Evolutionary conservation across 495 filamentous ascomycete genomes (phyloP), one percentile per base, ranked within the genome.

Genomic region (Neurospora sp.): DNA sequence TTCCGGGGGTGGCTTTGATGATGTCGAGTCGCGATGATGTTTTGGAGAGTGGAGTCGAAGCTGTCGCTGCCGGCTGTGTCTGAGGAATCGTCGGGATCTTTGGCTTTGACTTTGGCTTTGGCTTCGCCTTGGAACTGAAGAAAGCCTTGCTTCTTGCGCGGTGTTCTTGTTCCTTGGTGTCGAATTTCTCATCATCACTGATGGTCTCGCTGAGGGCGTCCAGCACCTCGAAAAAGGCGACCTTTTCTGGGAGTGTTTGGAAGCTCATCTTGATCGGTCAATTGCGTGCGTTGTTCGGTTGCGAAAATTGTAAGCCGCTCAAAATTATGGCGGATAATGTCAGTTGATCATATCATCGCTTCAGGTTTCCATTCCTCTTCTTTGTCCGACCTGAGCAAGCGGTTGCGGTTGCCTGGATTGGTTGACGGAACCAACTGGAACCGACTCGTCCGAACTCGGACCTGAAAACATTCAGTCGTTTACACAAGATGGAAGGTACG

Each of bases 171-270:
- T 82, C 80, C 21, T 73, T 66, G 5, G 72, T 39, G 37, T 75
- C 72, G 4, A 80, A n/a, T 4, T 69, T n/a, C 21, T 80, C 76
- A 34, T 80, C 77, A 38, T 76, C 75, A 48, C 69, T 70, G 17
- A 73, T 24, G 36, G 66, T n/a, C 54, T 76, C 74, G 15, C 15
- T 34, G 5, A 81, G 74, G 1, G 75, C 74, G 42, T 80, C 76
- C n/a, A 81, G 43, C 19, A 69, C 59, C 9, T 75, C 70, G 34
- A 81, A 81, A 59, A 81, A 81, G 10, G 77, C 73, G 19, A 72
- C 24, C 59, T 82, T 82, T 40, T 80, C 79, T 10, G 71, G 28
- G 13, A 80, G 66, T 11, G 77, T 66, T 17, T 42, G 73, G 13
- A 71, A 72, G 19, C 43, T 69, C 79, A 80, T 79, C 8, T 71